These are phyloP conservation scores for Penicillium arizonense DNA, from an alignment of 495 filamentous ascomycete species.

Conservation along the genomic window DNA sequence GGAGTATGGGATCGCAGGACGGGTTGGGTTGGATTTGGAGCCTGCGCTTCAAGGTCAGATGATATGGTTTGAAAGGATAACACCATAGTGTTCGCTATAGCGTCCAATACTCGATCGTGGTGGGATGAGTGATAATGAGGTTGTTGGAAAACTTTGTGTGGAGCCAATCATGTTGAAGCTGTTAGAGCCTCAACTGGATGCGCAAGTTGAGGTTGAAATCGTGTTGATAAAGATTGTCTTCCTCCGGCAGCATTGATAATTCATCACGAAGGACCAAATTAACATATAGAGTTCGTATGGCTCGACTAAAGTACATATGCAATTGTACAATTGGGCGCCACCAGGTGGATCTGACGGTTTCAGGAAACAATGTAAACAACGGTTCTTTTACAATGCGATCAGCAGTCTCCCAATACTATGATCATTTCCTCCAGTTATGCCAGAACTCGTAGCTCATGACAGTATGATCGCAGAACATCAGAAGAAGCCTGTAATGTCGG, in stretches of 20 bases:
- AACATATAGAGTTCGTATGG: not conserved
- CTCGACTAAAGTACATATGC: not conserved
- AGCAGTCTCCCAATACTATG: not conserved
- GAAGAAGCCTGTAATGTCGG: constrained; percentile 64
- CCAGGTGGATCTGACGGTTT: not conserved
- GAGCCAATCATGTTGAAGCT: not conserved
- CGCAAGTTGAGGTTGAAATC: too few relatives aligned
- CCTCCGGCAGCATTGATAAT: too few relatives aligned
- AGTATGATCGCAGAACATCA: constrained; percentile 73
- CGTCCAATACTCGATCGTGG: too few relatives aligned
- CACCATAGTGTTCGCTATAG: too few relatives aligned
- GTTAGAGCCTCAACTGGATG: not conserved
- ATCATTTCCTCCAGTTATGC: constrained; percentile 35
- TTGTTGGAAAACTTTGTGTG: not conserved
- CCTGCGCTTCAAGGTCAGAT: too few relatives aligned
- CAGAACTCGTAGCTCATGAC: constrained; percentile 81
- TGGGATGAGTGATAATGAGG: too few relatives aligned
- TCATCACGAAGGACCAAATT: too few relatives aligned
- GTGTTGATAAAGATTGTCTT: too few relatives aligned
- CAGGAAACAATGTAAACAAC: not conserved
- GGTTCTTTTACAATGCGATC: not conserved
- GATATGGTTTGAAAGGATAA: too few relatives aligned
- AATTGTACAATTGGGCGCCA: not conserved
- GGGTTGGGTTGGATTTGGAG: too few relatives aligned
- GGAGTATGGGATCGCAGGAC: too few relatives aligned